Evolutionary conservation across 768 basidiomycete species (phyloP), one percentile per base, ranked within the genome.

Genomic region (Fomitopsis pulvina): DNA sequence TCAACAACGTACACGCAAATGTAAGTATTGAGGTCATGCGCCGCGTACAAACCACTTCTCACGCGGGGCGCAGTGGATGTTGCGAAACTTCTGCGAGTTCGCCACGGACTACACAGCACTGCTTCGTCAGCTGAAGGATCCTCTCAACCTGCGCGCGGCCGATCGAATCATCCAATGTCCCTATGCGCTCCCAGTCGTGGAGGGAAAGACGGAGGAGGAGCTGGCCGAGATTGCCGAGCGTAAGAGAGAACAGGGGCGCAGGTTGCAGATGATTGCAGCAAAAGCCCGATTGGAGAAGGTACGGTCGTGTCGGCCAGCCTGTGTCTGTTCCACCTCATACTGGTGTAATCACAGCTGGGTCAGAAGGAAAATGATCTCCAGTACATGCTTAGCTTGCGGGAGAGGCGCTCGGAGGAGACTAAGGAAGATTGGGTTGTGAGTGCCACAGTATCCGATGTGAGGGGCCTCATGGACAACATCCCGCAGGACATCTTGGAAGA

Each of bases 191-290:
- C 68, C 79, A 45, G 75, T 77, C 1, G 66, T 75, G 1, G 85
- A 90, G 34, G 90, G 92, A 64, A 96, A 94, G 68, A 86, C 89
- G 0, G 91, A 94, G 55, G 95, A 97, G 58, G 93, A 97, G 61
- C 65, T 96, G 0, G 78, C 81, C 3, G 76, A 81, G 29, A 77
- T 83, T 30, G 72, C 85, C 1, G 93, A 97, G 66, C 85, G 80
- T 64, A 70, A 87, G 48, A 83, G 78, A 61, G 94, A 97, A 66
- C 87, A 92, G 59, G 93, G 92, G 0, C 76, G 80, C 48, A 83
- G 90, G 60, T 64, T 99, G 45, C 94, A 96, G 66, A 94, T 97
- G 65, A 78, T 94, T 57, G 91, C 92, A 24, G 86, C 88, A 0
- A 90, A 84, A 64, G 83, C 83, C 46, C 70, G 95, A 24, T 70